These are phyloP conservation scores for Apostasia shenzhenica DNA, from an alignment of 106 monocot genomes.

Conservation along the genomic window DNA sequence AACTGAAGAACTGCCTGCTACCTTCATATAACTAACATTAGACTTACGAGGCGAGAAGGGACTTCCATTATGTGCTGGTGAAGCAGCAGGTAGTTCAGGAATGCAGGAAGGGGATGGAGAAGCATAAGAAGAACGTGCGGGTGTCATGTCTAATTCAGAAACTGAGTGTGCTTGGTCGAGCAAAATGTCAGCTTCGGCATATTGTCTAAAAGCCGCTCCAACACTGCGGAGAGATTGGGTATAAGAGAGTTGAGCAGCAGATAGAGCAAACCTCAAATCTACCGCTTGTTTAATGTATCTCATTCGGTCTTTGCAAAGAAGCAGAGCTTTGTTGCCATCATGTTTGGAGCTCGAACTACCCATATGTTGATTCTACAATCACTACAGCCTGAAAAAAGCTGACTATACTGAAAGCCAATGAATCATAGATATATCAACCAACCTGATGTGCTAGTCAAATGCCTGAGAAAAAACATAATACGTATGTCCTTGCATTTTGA, in stretches of 20 bases:
- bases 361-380: slow-evolving; percentile 23
- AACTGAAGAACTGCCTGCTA: slow-evolving; percentile 16
- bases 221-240: slow-evolving; percentile 62
- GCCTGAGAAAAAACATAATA: not conserved
- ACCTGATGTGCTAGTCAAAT: not conserved
- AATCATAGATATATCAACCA: not conserved
- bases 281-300: slow-evolving; percentile 56
- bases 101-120: slow-evolving; percentile 55
- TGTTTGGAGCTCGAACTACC: slow-evolving; percentile 53
- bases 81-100: slow-evolving; percentile 14
- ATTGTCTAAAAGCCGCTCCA: slow-evolving; percentile 52
- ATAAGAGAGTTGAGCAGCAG: slow-evolving; percentile 77
- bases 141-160: slow-evolving; percentile 47
- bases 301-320: slow-evolving; percentile 64
- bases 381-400: not conserved
- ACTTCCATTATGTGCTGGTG: slow-evolving; percentile 24
- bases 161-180: slow-evolving; percentile 36
- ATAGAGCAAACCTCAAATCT: slow-evolving; percentile 69
- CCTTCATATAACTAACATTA: slow-evolving; percentile 45
- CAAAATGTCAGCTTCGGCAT: slow-evolving; percentile 47
- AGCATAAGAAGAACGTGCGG: slow-evolving; percentile 60
- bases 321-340: slow-evolving; percentile 36
- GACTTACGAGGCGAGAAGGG: slow-evolving; percentile 24
- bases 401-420: not conserved
- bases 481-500: not conserved